Evolutionary conservation across 805 yeast species (phyloP).

Genomic region (Kodamaea lidongshanica): DNA sequence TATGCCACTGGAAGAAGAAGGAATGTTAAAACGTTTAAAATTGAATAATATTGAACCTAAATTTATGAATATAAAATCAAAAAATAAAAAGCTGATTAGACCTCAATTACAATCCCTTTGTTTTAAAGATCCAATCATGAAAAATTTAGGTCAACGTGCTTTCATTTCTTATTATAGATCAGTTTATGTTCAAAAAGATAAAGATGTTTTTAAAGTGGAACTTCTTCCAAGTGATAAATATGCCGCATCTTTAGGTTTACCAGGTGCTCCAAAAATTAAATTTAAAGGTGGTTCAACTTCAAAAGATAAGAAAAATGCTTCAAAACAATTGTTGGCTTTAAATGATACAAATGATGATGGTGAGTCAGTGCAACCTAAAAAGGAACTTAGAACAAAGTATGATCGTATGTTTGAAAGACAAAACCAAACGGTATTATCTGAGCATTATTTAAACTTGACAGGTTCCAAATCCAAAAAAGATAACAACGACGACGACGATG

Average conservation of each 20-base stretch:
- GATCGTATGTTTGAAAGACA: slow-evolving; percentile 94
- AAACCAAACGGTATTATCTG: slow-evolving; percentile 86
- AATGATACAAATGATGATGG: slow-evolving; percentile 49
- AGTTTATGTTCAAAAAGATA: slow-evolving; percentile 79
- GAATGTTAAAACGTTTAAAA: slow-evolving; percentile 58
- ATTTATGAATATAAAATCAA: slow-evolving; percentile 65
- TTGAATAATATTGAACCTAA: slow-evolving; percentile 62
- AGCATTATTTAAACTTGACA: slow-evolving; percentile 76
- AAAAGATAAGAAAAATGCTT: slow-evolving; percentile 74
- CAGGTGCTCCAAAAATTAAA: slow-evolving; percentile 93
- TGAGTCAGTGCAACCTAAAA: slow-evolving; percentile 46
- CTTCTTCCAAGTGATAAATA: slow-evolving; percentile 73
- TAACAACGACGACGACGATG: slow-evolving; percentile 24
- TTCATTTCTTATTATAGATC: slow-evolving; percentile 88
- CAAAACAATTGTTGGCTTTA: slow-evolving; percentile 60
- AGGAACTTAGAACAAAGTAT: slow-evolving; percentile 71
- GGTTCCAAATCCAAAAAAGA: slow-evolving; percentile 29
- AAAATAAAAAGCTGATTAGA: slow-evolving; percentile 67
- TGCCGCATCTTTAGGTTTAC: slow-evolving; percentile 86
- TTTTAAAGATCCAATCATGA: slow-evolving; percentile 85
- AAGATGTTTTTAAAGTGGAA: slow-evolving; percentile 73
- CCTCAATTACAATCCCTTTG: slow-evolving; percentile 84
- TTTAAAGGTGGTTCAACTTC: slow-evolving; percentile 51
- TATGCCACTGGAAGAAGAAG: slow-evolving; percentile 77
- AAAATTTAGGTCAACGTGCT: slow-evolving; percentile 92